Evolutionary conservation across 2,329 filamentous ascomycete species (phyloP).

Genomic region (Orbilia ellipsospora): DNA sequence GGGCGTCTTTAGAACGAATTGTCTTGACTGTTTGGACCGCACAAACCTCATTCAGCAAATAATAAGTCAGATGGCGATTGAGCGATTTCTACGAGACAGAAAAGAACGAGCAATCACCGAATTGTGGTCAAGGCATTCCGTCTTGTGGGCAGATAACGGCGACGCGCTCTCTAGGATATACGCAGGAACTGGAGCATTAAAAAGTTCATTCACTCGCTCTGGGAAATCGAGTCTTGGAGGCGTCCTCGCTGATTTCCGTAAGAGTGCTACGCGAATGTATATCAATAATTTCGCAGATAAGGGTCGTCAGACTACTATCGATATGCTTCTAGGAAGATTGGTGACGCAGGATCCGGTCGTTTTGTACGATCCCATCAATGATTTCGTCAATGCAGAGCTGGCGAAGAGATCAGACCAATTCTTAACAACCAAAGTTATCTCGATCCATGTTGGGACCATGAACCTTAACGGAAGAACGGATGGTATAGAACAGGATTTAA

Average conservation of each 20-base stretch:
- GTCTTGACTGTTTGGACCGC: constrained; percentile 92
- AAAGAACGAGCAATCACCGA: constrained; percentile 77
- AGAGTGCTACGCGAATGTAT: constrained; percentile 91
- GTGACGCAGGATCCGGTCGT: constrained; percentile 53
- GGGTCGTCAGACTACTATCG: constrained; percentile 90
- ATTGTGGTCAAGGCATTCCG: constrained; percentile 92
- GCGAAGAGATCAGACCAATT: constrained; percentile 65
- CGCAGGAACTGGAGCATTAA: constrained; percentile 92
- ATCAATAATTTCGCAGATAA: constrained; percentile 99
- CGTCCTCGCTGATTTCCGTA: constrained; percentile 91
- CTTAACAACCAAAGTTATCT: constrained; percentile 39
- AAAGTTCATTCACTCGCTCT: constrained; percentile 91
- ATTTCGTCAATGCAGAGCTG: constrained; percentile 84
- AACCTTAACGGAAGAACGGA: constrained; percentile 90
- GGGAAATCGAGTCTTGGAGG: constrained; percentile 97
- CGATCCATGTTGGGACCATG: constrained; percentile 88
- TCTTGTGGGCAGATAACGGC: constrained; percentile 96
- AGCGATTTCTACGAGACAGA: constrained; percentile 81
- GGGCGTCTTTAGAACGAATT: constrained; percentile 95
- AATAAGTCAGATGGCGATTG: constrained; percentile 91
- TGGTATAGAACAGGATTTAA: constrained; percentile 81
- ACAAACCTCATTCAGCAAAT: constrained; percentile 97
- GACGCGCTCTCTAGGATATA: constrained; percentile 95
- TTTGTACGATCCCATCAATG: constrained; percentile 77
- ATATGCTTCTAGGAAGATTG: constrained; percentile 74